A percentile compares a stretch with the other conserved stretches of the same genome.
phyloP scores from a whole-genome alignment of 129 eudicot genomes.

The Flaveria linearis region DNA sequence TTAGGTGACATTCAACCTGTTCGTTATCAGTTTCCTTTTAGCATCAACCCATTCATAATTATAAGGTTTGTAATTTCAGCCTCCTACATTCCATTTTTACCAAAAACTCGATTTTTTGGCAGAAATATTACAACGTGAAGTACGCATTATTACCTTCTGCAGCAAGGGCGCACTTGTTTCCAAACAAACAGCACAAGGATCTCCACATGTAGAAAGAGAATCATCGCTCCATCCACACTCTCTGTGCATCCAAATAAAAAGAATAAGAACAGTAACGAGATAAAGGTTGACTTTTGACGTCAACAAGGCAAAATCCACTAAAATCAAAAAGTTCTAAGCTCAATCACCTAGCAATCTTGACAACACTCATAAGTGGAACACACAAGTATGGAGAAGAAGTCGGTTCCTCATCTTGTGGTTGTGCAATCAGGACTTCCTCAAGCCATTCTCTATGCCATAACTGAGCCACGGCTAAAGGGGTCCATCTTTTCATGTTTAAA shows the following conservation, averaged over 20 bases:
- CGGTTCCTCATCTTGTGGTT: slow-evolving; percentile 36
- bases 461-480: slow-evolving; percentile 75
- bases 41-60: too few species aligned
- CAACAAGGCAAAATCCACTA: not conserved
- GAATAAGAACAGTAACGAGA: not conserved
- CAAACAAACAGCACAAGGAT: slow-evolving; percentile 86
- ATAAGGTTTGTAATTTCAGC: too few species aligned
- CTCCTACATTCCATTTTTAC: too few species aligned
- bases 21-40: too few species aligned
- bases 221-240: slow-evolving; percentile 75
- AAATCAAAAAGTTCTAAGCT: not conserved
- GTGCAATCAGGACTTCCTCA: slow-evolving; percentile 51
- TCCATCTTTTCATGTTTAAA: slow-evolving; percentile 54
- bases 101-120: too few species aligned
- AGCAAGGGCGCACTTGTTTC: slow-evolving; percentile 79
- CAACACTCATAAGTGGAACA: slow-evolving; percentile 87
- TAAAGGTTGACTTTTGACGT: not conserved
- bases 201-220: slow-evolving; percentile 45
- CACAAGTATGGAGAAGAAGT: slow-evolving; percentile 70
- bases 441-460: slow-evolving; percentile 82
- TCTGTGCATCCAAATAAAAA: slow-evolving; percentile 42
- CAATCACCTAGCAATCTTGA: slow-evolving; percentile 67
- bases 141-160: slow-evolving; percentile 58
- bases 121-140: not conserved
- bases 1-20: too few species aligned